Conservation (phyloP, 371 early-diverging fungal species). For the Phascolomyces articulosus region DNA sequence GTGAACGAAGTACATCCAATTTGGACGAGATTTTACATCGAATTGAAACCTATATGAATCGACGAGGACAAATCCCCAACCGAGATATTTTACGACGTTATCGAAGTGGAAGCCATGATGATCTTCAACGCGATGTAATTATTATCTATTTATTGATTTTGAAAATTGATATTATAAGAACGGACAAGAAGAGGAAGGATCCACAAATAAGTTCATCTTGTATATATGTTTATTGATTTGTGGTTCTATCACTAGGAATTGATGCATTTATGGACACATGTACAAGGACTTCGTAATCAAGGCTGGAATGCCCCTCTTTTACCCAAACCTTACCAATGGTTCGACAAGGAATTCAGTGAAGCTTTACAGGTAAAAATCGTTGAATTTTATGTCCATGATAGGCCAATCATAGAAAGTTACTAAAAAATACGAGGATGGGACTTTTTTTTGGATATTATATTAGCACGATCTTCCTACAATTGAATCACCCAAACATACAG, state of each 20-base stretch:
- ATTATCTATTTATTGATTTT: background rate
- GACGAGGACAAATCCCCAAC: constrained; percentile 40
- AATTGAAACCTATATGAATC: constrained; percentile 69
- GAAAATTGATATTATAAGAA: too few relatives aligned
- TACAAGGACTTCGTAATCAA: constrained; percentile 56
- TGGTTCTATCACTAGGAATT: constrained; percentile 48
- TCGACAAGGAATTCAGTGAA: constrained; percentile 56
- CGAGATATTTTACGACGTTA: constrained; percentile 59
- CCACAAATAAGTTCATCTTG: too few relatives aligned
- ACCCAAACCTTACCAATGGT: constrained; percentile 60
- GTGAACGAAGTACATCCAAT: constrained; percentile 58
- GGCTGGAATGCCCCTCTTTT: constrained; percentile 69
- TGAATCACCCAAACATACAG: constrained; percentile 45
- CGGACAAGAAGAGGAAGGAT: too few relatives aligned
- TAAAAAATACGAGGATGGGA: too few relatives aligned
- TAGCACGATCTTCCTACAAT: constrained; percentile 68
- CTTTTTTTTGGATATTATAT: too few relatives aligned
- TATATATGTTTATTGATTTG: background rate
- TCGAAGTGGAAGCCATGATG: constrained; percentile 50
- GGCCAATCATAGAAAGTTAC: too few relatives aligned
- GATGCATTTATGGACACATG: constrained; percentile 71
- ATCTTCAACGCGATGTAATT: constrained; percentile 60
- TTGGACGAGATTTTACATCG: constrained; percentile 60
- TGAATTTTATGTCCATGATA: background rate
- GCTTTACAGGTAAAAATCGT: constrained; percentile 57